Evolutionary conservation across 257 asterid genomes (phyloP).

Genomic region (Mentha longifolia): DNA sequence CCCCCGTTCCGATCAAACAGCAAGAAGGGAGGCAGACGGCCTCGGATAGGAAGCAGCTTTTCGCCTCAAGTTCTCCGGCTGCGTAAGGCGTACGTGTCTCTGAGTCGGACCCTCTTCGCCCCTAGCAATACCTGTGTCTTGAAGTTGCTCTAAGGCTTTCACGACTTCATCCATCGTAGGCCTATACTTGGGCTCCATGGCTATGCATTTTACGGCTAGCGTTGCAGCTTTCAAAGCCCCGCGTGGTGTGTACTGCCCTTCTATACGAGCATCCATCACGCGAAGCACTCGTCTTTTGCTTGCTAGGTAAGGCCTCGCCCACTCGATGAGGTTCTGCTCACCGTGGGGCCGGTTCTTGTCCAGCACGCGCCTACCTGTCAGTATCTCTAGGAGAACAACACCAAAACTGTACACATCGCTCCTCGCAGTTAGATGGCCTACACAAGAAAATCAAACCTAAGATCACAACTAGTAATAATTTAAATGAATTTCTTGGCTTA

Average conservation of each 20-base stretch:
- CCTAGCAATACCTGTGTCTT: slow-evolving; percentile 50
- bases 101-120: slow-evolving; percentile 44
- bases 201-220: slow-evolving; percentile 60
- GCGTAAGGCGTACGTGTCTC: slow-evolving; percentile 34
- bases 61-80: slow-evolving; percentile 37
- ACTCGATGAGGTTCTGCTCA: slow-evolving; percentile 70
- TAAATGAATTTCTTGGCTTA: neutral
- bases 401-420: slow-evolving; percentile 81
- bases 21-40: slow-evolving; percentile 49
- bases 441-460: slow-evolving; percentile 29
- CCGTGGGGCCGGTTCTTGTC: slow-evolving; percentile 73
- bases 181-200: slow-evolving; percentile 52
- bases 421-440: slow-evolving; percentile 70
- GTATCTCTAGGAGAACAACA: slow-evolving; percentile 73
- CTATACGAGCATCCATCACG: slow-evolving; percentile 62
- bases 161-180: slow-evolving; percentile 69
- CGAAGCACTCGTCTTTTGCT: slow-evolving; percentile 60
- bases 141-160: slow-evolving; percentile 57
- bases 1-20: slow-evolving; percentile 33
- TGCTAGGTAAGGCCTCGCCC: slow-evolving; percentile 66
- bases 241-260: slow-evolving; percentile 56
- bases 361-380: slow-evolving; percentile 62
- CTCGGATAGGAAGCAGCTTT: slow-evolving; percentile 55
- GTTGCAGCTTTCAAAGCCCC: slow-evolving; percentile 55
- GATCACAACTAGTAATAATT: slow-evolving; percentile 12